Evolutionary conservation across 2,329 filamentous ascomycete genomes (phyloP).

Genomic region (Simplicillium aogashimaense): DNA sequence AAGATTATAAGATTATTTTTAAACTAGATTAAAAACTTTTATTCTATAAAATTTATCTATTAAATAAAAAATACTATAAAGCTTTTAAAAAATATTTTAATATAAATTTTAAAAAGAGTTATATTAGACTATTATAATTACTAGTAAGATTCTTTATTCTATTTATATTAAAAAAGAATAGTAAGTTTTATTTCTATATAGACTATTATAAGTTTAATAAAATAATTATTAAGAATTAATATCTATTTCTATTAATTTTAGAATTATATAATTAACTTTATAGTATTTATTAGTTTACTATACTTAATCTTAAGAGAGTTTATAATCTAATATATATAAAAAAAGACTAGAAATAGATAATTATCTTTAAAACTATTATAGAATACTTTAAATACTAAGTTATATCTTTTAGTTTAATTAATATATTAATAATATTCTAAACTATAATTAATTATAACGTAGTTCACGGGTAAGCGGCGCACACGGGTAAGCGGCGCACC

Average conservation of each 20-base stretch:
- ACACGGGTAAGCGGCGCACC: background rate
- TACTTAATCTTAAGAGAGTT: background rate
- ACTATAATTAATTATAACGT: too few relatives aligned
- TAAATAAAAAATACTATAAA: too few relatives aligned
- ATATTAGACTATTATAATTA: background rate
- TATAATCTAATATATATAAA: too few relatives aligned
- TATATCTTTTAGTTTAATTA: too few relatives aligned
- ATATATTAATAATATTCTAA: too few relatives aligned
- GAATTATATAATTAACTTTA: too few relatives aligned
- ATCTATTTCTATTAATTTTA: background rate
- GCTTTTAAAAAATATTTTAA: background rate
- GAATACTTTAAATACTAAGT: too few relatives aligned
- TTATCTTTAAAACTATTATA: too few relatives aligned
- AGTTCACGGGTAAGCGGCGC: background rate
- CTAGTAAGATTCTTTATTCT: background rate
- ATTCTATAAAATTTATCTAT: too few relatives aligned
- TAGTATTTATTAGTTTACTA: too few relatives aligned
- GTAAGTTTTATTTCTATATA: background rate
- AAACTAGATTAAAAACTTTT: background rate
- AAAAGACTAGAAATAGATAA: conserved; percentile 23
- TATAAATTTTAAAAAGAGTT: background rate
- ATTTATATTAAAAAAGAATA: background rate
- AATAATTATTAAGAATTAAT: background rate
- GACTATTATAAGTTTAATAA: background rate
- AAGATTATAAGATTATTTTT: conserved; percentile 6